phyloP scores from a whole-genome alignment of 2,329 filamentous ascomycete genomes.

The Phoma sp. region DNA sequence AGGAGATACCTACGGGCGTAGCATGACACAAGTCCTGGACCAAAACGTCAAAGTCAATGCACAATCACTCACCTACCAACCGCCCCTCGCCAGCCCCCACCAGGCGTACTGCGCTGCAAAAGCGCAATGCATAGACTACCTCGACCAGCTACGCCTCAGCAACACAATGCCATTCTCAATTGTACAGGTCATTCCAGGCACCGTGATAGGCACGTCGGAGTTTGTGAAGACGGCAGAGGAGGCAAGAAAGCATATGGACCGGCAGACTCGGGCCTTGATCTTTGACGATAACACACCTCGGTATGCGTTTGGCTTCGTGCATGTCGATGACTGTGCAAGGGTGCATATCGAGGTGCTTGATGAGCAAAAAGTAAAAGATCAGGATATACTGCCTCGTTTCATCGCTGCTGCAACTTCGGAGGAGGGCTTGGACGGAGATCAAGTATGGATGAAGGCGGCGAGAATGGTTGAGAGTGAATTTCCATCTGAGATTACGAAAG shows the following conservation, averaged over 20 bases:
- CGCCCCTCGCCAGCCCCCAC: conserved; percentile 39
- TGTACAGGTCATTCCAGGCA: conserved; percentile 44
- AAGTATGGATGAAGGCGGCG: conserved; percentile 34
- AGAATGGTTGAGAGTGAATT: conserved; percentile 33
- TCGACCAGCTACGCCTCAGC: conserved; percentile 25
- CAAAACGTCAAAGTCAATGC: conserved; percentile 35
- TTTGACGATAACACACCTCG: conserved; percentile 41
- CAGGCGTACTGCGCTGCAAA: conserved; percentile 46
- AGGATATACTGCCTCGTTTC: conserved; percentile 36
- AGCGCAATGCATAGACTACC: conserved; percentile 43
- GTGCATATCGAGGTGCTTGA: conserved; percentile 43
- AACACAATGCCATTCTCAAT: conserved; percentile 36
- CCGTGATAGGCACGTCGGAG: conserved; percentile 44
- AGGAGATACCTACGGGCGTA: conserved; percentile 40
- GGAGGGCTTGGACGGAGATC: conserved; percentile 23
- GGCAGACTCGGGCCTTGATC: conserved; percentile 41
- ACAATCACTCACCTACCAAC: conserved; percentile 29
- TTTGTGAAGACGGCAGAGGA: conserved; percentile 29
- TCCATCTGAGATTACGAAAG: conserved; percentile 21
- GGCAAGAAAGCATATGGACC: conserved; percentile 36
- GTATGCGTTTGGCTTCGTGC: conserved; percentile 47
- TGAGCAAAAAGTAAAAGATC: conserved; percentile 21
- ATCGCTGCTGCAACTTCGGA: conserved; percentile 36
- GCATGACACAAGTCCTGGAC: conserved; percentile 33
- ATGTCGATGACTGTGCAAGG: conserved; percentile 40